Base-by-base conservation (phyloP, 306 rosid species). In the Castanea crenata region DNA sequence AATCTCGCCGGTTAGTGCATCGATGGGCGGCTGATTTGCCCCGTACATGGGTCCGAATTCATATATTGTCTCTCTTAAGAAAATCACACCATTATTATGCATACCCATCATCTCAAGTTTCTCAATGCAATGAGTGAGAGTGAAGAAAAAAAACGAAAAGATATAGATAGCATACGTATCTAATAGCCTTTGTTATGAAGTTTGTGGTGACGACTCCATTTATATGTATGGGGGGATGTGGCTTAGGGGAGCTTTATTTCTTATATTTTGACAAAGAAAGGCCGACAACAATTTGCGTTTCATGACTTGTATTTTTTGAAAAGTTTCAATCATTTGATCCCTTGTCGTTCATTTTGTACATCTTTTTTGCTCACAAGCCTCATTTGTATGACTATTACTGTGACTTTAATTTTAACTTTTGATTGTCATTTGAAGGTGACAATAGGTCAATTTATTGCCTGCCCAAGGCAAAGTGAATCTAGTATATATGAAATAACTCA, bases 21-120 rank as follows among this genome's bases (percentile, higher is more conserved):
- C 75, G 27, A 82, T 55, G 67, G 78, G 55, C 67, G 81, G 74
- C 76, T 70, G 71, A 81, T 77, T 57, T 41, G 29, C 15, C 51
- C 51, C 52, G 72, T 65, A 32, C 75, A 55, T 74, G 71, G 79
- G 75, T 11, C 15, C 54, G 54, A 49, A 3, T 10, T 11, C 46
- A 41, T 41, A 41, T 8, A 49, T 49, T 49, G 16, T 23, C 83
- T 78, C 6, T 73, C 19, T 23, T 41, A 10, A 38, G 46, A 10
- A 38, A 62, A 62, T 44, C 34, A 8, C 41, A 35, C 51, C 20
- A 10, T 57, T 21, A 75, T 41, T 27, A 14, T n/a, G 46, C 69
- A 21, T 29, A n/a, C 23, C 27, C 23, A 41, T 41, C 46, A 41
- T 41, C 46, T 41, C 46, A 49, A 49, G 3, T 49, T 10, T 12